These are phyloP conservation scores for Linum tenue DNA, from an alignment of 345 rosid species.

Conservation along the genomic window DNA sequence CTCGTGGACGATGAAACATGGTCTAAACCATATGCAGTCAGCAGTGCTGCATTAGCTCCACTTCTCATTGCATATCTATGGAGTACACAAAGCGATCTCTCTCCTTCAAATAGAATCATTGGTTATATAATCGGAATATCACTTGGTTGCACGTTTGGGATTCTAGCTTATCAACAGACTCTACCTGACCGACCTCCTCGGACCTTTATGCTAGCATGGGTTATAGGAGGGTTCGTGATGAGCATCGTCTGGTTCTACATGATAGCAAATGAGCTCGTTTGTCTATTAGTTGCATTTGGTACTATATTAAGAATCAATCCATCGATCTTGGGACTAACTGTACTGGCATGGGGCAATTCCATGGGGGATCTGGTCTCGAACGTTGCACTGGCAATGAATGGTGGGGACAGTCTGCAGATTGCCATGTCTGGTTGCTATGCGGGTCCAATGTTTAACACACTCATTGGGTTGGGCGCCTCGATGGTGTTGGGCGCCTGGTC, in stretches of 20 bases:
- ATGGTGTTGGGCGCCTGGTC: constrained; percentile 45
- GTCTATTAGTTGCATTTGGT: constrained; percentile 68
- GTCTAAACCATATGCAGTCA: constrained; percentile 71
- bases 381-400: constrained; percentile 66
- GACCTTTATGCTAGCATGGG: constrained; percentile 63
- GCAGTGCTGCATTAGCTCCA: constrained; percentile 67
- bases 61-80: constrained; percentile 51
- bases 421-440: constrained; percentile 91
- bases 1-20: constrained; percentile 57
- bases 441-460: constrained; percentile 93
- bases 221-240: constrained; percentile 82
- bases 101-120: constrained; percentile 21
- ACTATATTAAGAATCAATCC: constrained; percentile 56
- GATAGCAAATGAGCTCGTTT: constrained; percentile 84
- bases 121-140: constrained; percentile 36
- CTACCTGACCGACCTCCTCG: constrained; percentile 55
- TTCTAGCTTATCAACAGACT: constrained; percentile 42
- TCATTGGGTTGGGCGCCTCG: constrained; percentile 70
- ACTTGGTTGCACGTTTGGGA: constrained; percentile 46
- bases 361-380: constrained; percentile 90
- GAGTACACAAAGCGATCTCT: constrained; percentile 42
- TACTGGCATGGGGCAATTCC: constrained; percentile 90
- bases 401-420: constrained; percentile 70
- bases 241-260: constrained; percentile 93
- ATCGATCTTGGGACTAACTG: constrained; percentile 74